Evolutionary conservation across 2,329 filamentous ascomycete species (phyloP).

Genomic region (Epichloe coenophiala): DNA sequence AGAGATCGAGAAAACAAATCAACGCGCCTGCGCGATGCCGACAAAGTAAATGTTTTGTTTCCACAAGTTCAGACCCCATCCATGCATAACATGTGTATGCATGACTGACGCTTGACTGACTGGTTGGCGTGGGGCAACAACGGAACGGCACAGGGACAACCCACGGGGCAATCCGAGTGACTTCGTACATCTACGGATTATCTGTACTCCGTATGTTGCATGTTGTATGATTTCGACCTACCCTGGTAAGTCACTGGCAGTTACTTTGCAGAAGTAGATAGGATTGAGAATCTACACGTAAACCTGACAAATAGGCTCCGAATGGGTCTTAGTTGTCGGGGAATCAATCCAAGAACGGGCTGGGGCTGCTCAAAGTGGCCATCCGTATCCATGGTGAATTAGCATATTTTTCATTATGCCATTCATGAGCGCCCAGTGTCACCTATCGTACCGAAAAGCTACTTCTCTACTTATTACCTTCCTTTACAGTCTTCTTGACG

Average conservation of each 20-base stretch:
- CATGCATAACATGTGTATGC: no score
- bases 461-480: conserved; percentile 24
- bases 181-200: no score
- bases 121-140: background rate
- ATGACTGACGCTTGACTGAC: background rate
- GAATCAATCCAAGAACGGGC: no score
- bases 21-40: background rate
- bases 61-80: background rate
- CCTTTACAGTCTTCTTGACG: conserved; percentile 65
- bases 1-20: background rate
- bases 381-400: background rate
- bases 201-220: no score
- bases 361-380: no score
- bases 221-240: no score
- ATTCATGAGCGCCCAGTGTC: background rate
- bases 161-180: no score
- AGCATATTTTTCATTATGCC: background rate
- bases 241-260: no score
- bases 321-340: no score
- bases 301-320: background rate
- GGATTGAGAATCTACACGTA: background rate
- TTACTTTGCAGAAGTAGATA: no score
- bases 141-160: no score
- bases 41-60: background rate
- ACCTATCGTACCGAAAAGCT: background rate